Percentiles rank a stretch among this genome's conserved stretches.
These are phyloP conservation scores for Narthecium ossifragum DNA, from an alignment of 106 monocot species.

Conservation along the genomic window DNA sequence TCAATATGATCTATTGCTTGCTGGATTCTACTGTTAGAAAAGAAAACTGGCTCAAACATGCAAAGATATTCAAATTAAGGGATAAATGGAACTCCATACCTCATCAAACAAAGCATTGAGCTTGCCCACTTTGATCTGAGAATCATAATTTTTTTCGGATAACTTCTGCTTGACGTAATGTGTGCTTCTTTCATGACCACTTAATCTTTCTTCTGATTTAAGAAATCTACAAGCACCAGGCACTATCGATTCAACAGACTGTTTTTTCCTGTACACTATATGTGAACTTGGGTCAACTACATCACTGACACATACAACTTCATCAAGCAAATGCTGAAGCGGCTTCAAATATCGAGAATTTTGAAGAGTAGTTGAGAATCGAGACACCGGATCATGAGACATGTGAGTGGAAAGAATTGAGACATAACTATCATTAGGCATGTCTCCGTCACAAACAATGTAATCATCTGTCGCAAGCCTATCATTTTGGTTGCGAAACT, in stretches of 20 bases:
- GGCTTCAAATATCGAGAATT: slow-evolving; percentile 42
- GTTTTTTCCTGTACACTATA: slow-evolving; percentile 2
- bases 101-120: slow-evolving; percentile 44
- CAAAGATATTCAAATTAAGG: no score
- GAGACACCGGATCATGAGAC: background rate
- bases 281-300: slow-evolving; percentile 9
- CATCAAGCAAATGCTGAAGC: slow-evolving; percentile 44
- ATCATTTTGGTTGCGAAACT: background rate
- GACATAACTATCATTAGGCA: background rate
- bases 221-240: slow-evolving; percentile 1
- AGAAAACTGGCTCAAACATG: no score
- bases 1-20: no score
- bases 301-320: slow-evolving; percentile 50
- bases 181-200: slow-evolving; percentile 2
- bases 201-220: background rate
- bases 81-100: no score
- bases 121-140: slow-evolving; percentile 19
- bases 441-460: slow-evolving; percentile 9
- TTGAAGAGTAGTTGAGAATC: slow-evolving; percentile 9
- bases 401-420: background rate
- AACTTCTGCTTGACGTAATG: background rate
- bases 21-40: no score
- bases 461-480: background rate
- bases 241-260: background rate
- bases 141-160: slow-evolving; percentile 14